Evolutionary conservation across 176 grass and related monocot genomes (phyloP).

Genomic region (Stipa capillata): DNA sequence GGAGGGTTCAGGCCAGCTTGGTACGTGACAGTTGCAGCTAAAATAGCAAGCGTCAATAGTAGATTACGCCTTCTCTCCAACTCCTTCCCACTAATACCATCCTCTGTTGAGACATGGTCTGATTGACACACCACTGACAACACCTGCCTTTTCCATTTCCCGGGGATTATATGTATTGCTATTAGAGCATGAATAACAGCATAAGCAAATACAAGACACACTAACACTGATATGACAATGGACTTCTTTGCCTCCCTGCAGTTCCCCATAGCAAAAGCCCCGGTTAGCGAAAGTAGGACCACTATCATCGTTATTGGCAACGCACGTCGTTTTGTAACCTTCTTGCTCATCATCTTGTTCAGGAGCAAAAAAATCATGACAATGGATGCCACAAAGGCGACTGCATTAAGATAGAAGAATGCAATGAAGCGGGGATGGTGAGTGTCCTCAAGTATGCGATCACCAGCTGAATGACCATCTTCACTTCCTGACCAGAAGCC

Average conservation of each 20-base stretch:
- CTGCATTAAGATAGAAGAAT: conserved; percentile 44
- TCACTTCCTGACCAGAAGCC: conserved; percentile 28
- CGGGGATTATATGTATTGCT: conserved; percentile 19
- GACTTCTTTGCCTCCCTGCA: neutral
- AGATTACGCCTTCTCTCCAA: conserved; percentile 20
- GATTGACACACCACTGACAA: neutral
- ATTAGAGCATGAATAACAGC: conserved; percentile 25
- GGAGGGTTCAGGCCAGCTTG: conserved; percentile 48
- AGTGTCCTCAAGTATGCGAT: conserved; percentile 32
- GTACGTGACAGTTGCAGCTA: conserved; percentile 32
- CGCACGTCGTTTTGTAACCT: conserved; percentile 9
- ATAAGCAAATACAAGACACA: conserved; percentile 10
- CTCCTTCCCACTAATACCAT: conserved; percentile 1
- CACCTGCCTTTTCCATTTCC: neutral
- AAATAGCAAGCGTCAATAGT: conserved; percentile 15
- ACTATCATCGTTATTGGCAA: conserved; percentile 33
- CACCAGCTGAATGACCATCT: neutral
- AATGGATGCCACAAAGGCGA: conserved; percentile 31
- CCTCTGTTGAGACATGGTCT: neutral
- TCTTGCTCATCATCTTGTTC: conserved; percentile 2
- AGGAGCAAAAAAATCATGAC: conserved; percentile 33
- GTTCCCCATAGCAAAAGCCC: conserved; percentile 19
- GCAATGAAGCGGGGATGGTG: conserved; percentile 14
- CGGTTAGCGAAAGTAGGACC: conserved; percentile 30
- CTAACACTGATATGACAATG: neutral